phyloP scores from a whole-genome alignment of 352 stramenopile genomes.

The Pythium folliculosum region DNA sequence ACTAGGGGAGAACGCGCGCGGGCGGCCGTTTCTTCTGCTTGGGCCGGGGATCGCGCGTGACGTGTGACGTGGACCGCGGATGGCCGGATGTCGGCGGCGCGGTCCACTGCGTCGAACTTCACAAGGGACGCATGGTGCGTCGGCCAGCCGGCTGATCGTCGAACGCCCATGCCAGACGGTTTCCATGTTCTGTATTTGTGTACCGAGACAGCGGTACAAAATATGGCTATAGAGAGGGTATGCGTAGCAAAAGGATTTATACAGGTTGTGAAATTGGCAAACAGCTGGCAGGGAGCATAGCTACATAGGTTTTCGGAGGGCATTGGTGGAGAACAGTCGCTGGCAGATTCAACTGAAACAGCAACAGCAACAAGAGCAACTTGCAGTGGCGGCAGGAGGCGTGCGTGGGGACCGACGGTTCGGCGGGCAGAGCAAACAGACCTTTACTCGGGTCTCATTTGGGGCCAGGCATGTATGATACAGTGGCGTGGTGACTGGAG shows the following conservation, averaged over 20 bases:
- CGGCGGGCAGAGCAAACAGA: no score
- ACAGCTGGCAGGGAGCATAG: not conserved
- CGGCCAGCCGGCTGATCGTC: conserved; percentile 17
- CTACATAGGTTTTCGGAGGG: not conserved
- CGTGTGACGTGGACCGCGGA: conserved; percentile 1
- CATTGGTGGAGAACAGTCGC: not conserved
- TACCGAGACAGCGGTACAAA: conserved; percentile 12
- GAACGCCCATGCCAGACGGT: conserved; percentile 22
- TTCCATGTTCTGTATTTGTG: conserved; percentile 6
- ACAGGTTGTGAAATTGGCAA: not conserved
- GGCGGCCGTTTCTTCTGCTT: not conserved
- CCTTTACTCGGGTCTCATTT: no score
- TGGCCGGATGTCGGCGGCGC: not conserved
- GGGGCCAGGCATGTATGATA: no score
- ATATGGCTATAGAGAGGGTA: not conserved
- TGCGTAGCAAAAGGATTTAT: not conserved
- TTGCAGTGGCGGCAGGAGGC: not conserved
- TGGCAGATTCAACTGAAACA: not conserved
- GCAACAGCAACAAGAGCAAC: not conserved
- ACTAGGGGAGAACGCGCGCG: not conserved
- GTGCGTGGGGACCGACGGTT: no score
- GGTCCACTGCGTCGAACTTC: conserved; percentile 15
- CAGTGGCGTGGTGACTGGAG: no score
- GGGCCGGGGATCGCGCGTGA: not conserved
- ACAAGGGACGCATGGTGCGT: conserved; percentile 29